Base-by-base conservation (phyloP, 352 stramenopile genomes). In the Phytophthora pisi region DNA sequence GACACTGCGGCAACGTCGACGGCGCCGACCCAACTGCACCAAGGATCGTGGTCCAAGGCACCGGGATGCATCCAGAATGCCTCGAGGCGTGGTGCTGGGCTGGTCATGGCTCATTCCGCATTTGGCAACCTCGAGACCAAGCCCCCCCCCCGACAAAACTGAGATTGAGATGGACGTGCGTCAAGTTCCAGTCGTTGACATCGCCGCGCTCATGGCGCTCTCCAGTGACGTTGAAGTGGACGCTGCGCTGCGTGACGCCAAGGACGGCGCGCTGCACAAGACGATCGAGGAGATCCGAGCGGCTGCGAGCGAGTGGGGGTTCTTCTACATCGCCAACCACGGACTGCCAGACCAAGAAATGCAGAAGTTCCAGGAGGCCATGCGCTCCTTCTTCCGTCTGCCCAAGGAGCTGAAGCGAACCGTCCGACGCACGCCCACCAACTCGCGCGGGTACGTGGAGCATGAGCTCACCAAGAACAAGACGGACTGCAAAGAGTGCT, bases 391-490 rank as follows among this genome's bases (percentile, higher is more conserved):
- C 77, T 98, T 98, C 73, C 51, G 30, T 11, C 74, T 98, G 7
- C 84, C 88, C 1, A 77, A 78, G 43, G 64, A 86, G 2, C 58
- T 74, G 16, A 93, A 95, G 69, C 49, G 59, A 40, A 61, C 50
- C 0, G 51, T 96, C 53, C 88, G 61, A 13, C 96, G 90, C 67
- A 86, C n/a, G 54, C 77, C 61, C 31, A 73, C 60, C 20, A 98
- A 98, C 79, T 81, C 92, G 31, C 80, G 92, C 53, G 95, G 92
- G n/a, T 98, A 89, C 70, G 97, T 97, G 75, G 90, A 98, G 63
- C 82, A 96, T 57, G 95, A 98, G 66, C 72, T 98, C 28, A 98
- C 95, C 34, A 98, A 98, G 76, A 89, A 96, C 73, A 92, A 86
- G 54, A 79, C 74, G 20, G 95, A 98, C 76, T 97, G 90, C 87